Evolutionary conservation across 176 grass and related monocot genomes (phyloP), one percentile per base, ranked within the genome.

Genomic region (Saccharum officinarum): DNA sequence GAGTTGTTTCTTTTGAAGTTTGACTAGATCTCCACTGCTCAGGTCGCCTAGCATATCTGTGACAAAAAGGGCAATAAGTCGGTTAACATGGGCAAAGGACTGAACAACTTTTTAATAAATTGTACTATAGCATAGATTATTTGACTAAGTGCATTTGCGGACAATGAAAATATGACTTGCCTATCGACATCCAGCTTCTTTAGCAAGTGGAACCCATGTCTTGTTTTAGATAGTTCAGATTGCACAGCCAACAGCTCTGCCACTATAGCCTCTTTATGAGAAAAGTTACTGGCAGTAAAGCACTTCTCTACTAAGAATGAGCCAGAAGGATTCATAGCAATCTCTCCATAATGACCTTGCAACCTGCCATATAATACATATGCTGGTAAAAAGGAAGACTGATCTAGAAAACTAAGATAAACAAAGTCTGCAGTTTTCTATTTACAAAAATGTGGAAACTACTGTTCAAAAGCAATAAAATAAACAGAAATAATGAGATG

Each of bases 281-380:
- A 92, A 69, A 94, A 87, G 67, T 89, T 98, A 89, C 97, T 90
- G 6, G 91, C 88, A 81, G 49, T 68, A 78, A 98, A 98, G 75
- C 97, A 98, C 81, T 98, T 95, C 85, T 98, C 96, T 26, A 98
- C 86, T 79, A 91, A 89, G 75, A 90, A 98, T 73, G 96, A 98
- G 25, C 93, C 89, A 28, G 91, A 93, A 83, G 93, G 83, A 87
- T 77, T 89, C 87, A 95, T 87, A 46, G 96, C 96, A 78, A 95
- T 89, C 34, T 98, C 87, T 40, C 91, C 93, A 65, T 89, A 95
- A 81, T 94, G 86, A 20, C 88, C 88, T 87, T 82, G 92, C 45
- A 98, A 87, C 86, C 93, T 98, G 79, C 36, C 70, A 89, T 55
- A 73, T 66, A 40, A 89, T 8, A 71, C 16, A 59, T 50, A 46